Evolutionary conservation across 441 rosid genomes (phyloP).

Genomic region (Raphanus hybrid): DNA sequence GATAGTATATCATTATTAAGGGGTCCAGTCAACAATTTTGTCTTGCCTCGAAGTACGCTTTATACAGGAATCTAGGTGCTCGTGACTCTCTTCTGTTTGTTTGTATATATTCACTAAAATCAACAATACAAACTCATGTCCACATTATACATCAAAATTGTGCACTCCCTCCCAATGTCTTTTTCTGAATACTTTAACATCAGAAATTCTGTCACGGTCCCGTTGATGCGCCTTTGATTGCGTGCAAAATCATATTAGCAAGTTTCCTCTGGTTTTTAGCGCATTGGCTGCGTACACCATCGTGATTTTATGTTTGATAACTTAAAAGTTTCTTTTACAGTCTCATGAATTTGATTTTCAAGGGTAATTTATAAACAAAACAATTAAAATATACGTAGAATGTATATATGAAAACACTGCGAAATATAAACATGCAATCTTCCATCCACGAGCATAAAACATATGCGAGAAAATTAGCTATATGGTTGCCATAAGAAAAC

Average conservation of each 20-base stretch:
- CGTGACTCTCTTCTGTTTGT: conserved; percentile 38
- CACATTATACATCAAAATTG: conserved; percentile 22
- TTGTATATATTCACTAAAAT: not conserved
- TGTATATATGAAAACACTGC: not conserved
- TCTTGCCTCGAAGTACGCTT: conserved; percentile 31
- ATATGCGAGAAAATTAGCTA: not conserved
- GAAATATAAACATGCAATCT: not conserved
- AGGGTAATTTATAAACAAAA: not conserved
- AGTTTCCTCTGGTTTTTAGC: not conserved
- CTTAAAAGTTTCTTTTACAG: not conserved
- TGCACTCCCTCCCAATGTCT: conserved; percentile 2
- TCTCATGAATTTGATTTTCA: not conserved
- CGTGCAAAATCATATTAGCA: conserved; percentile 1
- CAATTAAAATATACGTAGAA: not conserved
- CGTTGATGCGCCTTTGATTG: conserved; percentile 14
- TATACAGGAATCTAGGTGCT: conserved; percentile 34
- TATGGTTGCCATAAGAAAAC: not conserved
- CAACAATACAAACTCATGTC: conserved; percentile 8
- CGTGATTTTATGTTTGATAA: not conserved
- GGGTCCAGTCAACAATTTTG: conserved; percentile 34
- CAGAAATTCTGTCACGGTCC: conserved; percentile 12
- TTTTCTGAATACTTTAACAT: not conserved
- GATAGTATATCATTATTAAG: not conserved
- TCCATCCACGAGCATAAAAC: not conserved
- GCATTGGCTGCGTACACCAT: not conserved